Base-by-base conservation (phyloP, 306 rosid species). In the Castanospermum australe region DNA sequence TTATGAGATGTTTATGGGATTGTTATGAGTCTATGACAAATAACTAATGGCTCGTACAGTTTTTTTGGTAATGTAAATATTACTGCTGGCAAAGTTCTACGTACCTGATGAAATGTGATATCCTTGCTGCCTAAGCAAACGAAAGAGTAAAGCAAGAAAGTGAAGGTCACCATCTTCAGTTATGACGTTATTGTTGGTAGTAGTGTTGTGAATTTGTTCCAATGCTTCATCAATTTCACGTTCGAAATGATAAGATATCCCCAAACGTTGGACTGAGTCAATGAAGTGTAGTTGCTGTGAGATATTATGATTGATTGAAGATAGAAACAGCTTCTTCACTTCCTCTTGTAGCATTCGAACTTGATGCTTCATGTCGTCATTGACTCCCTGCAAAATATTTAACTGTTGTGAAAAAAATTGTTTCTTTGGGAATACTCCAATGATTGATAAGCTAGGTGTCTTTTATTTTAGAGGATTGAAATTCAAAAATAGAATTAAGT, bases 61-160 rank as follows among this genome's bases (percentile, higher is more conserved):
- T 28, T 28, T 28, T 28, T 28, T 28, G 32, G 32, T 28, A 28
- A 28, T 28, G 32, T 28, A 28, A 28, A 28, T 28, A 28, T 28
- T 3, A 28, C 32, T 1, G 32, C 32, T 1, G 32, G 32, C 32
- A 28, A 28, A 28, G 32, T 28, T 28, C 32, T 48, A 50, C 73
- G 6, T 67, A 45, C 78, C 66, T 48, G 83, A 36, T 36, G 78
- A 62, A 62, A 79, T 71, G n/a, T 62, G 51, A 62, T 55, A 79
- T 30, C 85, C 78, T 28, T 62, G 39, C 71, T 80, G 73, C 32
- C 88, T 81, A 17, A 84, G 85, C 74, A 88, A 48, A 1, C 92
- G 86, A 79, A 90, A 90, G 32, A 35, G 33, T 20, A 88, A 80
- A 0, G 89, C 81, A 52, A 44, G 76, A 54, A 10, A 22, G 61